Evolutionary conservation across 208 protist species (phyloP), one percentile per base, ranked within the genome.

Genomic region (Acanthamoeba pearcei): DNA sequence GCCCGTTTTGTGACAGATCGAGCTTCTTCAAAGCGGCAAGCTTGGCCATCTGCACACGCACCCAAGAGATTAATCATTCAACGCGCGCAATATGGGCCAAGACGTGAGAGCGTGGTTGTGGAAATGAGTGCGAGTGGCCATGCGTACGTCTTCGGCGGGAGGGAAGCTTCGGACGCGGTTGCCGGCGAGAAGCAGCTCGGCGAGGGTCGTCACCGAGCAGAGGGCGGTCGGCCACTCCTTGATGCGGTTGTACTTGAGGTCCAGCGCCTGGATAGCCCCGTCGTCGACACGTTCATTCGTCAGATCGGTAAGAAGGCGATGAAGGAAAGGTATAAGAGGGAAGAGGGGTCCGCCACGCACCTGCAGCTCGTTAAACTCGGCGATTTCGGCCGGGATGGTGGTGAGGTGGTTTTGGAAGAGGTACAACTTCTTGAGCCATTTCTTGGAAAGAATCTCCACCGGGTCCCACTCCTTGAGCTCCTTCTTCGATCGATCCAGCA

Each of bases 401-500:
- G 55, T 38, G 86, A 92, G 29, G 62, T 76, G 86, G 62, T 92
- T 92, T 62, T 92, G 86, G 86, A 92, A 92, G 86, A 92, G 86
- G 35, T 92, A 92, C 19, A 92, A 62, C 86, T 92, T 92, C 60
- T 92, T 92, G 60, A 92, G 86, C 62, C 64, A 92, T 38, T 68
- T 68, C 86, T 92, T 92, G 35, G 62, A 76, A 35, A 92, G 86
- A 32, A 92, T 92, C 51, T 88, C 80, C 4, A 15, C 60, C 10
- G 19, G 27, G 32, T 92, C 86, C 62, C 55, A 76, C 35, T 92
- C 86, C 60, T 68, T 92, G 60, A 92, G 86, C 19, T 92, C 86
- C 86, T 92, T 92, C 86, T 92, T 92, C 35, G 86, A 92, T n/a
- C 86, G 86, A 32, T 92, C 86, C 86, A 92, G 62, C 42, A 92